Evolutionary conservation across 805 yeast genomes (phyloP).

Genomic region (Torulaspora quercuum): DNA sequence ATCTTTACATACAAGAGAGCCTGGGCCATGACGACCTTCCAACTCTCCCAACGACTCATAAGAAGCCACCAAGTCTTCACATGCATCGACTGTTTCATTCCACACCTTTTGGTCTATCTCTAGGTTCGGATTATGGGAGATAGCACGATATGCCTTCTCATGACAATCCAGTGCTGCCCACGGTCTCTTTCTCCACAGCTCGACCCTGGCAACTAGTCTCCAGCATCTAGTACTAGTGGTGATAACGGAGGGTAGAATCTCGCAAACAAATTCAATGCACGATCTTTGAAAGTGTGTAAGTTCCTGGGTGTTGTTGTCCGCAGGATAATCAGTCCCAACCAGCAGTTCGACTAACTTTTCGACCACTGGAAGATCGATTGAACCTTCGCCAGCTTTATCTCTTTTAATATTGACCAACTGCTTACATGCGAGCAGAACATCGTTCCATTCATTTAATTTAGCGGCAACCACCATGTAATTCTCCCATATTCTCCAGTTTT

Average conservation of each 20-base stretch:
- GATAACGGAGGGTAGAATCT: constrained; percentile 62
- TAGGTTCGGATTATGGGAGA: constrained; percentile 60
- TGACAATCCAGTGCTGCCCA: constrained; percentile 84
- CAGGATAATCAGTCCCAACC: constrained; percentile 49
- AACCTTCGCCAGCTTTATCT: constrained; percentile 55
- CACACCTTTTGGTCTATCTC: constrained; percentile 59
- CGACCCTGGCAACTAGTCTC: constrained; percentile 81
- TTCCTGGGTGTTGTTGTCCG: constrained; percentile 34
- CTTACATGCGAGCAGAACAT: constrained; percentile 72
- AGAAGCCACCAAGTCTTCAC: constrained; percentile 76
- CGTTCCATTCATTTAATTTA: constrained; percentile 82
- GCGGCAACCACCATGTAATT: constrained; percentile 80
- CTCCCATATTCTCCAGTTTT: constrained; percentile 88
- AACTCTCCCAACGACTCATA: constrained; percentile 84
- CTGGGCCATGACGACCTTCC: constrained; percentile 76
- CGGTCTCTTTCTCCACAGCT: constrained; percentile 80
- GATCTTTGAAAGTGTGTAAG: constrained; percentile 61
- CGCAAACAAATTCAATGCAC: constrained; percentile 70
- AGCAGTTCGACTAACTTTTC: constrained; percentile 69
- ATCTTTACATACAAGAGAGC: constrained; percentile 81
- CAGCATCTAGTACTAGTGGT: constrained; percentile 62
- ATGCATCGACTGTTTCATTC: constrained; percentile 75
- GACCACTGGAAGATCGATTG: constrained; percentile 70
- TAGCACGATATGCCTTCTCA: constrained; percentile 81
- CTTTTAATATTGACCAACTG: constrained; percentile 57